phyloP scores from a whole-genome alignment of 2,329 filamentous ascomycete genomes.

The Nigrograna mackinnonii region DNA sequence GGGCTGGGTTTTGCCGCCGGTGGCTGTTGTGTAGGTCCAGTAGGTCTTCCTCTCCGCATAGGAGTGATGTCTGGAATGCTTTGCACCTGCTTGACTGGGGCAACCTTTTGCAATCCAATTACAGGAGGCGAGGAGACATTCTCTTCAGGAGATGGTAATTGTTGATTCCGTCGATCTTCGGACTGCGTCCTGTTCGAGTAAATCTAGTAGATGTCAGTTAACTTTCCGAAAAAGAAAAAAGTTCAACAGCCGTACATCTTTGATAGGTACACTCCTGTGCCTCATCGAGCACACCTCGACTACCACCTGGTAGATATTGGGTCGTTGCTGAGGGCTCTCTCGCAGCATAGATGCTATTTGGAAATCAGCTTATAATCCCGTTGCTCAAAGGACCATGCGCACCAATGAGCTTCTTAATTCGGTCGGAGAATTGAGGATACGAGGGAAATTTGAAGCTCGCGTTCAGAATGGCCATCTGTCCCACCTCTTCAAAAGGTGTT shows the following conservation, averaged over 20 bases:
- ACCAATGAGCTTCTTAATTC: slow-evolving; percentile 90
- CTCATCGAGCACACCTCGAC: slow-evolving; percentile 88
- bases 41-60: slow-evolving; percentile 85
- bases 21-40: slow-evolving; percentile 52
- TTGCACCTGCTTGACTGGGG: slow-evolving; percentile 71
- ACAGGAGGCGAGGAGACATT: slow-evolving; percentile 60
- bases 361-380: slow-evolving; percentile 14
- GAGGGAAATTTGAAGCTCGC: slow-evolving; percentile 90
- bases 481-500: slow-evolving; percentile 96
- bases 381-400: slow-evolving; percentile 32
- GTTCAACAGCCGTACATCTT: slow-evolving; percentile 65
- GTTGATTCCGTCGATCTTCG: slow-evolving; percentile 64
- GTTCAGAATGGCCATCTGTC: slow-evolving; percentile 95
- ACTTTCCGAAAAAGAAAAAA: not conserved
- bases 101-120: slow-evolving; percentile 80
- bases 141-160: slow-evolving; percentile 60
- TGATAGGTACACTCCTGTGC: slow-evolving; percentile 81
- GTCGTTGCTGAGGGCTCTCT: slow-evolving; percentile 77
- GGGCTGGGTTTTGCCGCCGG: slow-evolving; percentile 59
- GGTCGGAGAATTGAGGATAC: slow-evolving; percentile 87
- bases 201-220: slow-evolving; percentile 45
- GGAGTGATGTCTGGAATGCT: slow-evolving; percentile 86
- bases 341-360: slow-evolving; percentile 82
- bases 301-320: slow-evolving; percentile 93
- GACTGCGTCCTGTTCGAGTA: slow-evolving; percentile 62